A percentile compares a stretch with the other conserved stretches of the same genome.
Conservation (phyloP, 768 basidiomycete genomes). For the Porphyrellus cyaneotinctus region DNA sequence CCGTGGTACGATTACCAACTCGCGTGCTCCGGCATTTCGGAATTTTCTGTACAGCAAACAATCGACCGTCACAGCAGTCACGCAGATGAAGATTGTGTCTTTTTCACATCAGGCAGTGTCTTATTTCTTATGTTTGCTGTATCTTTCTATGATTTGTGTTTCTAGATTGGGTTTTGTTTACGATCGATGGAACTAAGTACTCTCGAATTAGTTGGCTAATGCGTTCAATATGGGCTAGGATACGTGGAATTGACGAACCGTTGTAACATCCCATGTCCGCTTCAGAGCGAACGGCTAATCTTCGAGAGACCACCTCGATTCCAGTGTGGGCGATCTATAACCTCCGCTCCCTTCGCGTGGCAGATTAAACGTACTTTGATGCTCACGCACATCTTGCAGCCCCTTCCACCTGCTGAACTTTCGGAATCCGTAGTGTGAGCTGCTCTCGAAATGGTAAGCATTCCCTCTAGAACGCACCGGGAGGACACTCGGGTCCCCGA, state of each 20-base stretch:
- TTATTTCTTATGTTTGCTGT: conserved; percentile 1
- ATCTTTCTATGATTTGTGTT: conserved; percentile 8
- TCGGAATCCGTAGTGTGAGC: conserved; percentile 31
- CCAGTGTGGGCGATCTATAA: conserved; percentile 1
- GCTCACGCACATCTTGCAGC: conserved; percentile 27
- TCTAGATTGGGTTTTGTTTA: conserved; percentile 3
- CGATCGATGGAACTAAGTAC: neutral
- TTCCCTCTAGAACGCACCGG: conserved; percentile 37
- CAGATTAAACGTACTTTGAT: neutral
- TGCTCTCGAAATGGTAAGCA: conserved; percentile 42
- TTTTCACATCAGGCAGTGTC: neutral
- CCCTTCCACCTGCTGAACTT: conserved; percentile 43
- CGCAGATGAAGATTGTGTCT: conserved; percentile 8
- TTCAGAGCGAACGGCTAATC: neutral
- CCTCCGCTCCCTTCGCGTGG: neutral
- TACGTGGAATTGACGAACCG: neutral
- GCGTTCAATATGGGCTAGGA: neutral
- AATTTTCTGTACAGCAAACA: conserved; percentile 37
- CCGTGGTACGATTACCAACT: conserved; percentile 8
- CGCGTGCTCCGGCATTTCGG: conserved; percentile 30
- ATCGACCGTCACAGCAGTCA: conserved; percentile 9
- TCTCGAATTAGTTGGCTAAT: conserved; percentile 3
- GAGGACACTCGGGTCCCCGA: conserved; percentile 22
- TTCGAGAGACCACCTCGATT: conserved; percentile 25
- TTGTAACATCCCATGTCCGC: neutral